Evolutionary conservation across 208 protist genomes (phyloP), one percentile per base, ranked within the genome.

Genomic region (Lotmaria passim): DNA sequence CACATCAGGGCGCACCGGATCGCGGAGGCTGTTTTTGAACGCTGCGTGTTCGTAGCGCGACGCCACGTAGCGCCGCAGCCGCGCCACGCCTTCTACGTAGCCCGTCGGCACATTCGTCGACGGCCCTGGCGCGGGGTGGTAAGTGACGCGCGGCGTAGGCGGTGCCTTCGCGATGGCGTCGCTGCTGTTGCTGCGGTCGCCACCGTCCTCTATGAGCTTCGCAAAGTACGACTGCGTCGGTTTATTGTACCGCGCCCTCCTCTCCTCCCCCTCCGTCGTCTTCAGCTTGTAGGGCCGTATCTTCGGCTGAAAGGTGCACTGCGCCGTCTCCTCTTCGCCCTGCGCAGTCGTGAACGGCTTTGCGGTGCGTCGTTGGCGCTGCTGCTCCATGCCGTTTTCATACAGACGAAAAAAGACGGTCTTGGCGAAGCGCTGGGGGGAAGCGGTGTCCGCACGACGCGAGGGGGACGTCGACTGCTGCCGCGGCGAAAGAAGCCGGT

Each of bases 71-170:
- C 76, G 70, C 2, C 90, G 79, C 7, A 88, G 78, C 4, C 86
- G 82, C 28, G 86, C 90, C 14, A 95, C 90, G 0, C 81, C 87
- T 58, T 93, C 86, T 5, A 95, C 85, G 48, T 95, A 95, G 24
- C 90, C 87, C 1, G 81, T 17, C 11, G 90, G 90, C 3, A 95
- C 86, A 62, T 51, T 75, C 3, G 79, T 30, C 0, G 90, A 91
- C 3, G 87, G 90, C 5, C 87, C 87, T 15, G 70, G 82, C 0
- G 90, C 80, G 10, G 75, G 73, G 17, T 79, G 84, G 33, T 83
- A 80, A 28, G 64, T 60, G 31, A 93, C 86, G 12, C 73, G 82
- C 7, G 86, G 80, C 21, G 86, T 95, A 36, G 68, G 48, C 8
- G 79, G 80, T 19, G 73, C 55, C 23, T 75, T 31, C 14, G 58